A percentile compares a stretch with the other conserved stretches of the same genome.
phyloP scores from a whole-genome alignment of 2,329 filamentous ascomycete species.

The Metarhizium humberi region DNA sequence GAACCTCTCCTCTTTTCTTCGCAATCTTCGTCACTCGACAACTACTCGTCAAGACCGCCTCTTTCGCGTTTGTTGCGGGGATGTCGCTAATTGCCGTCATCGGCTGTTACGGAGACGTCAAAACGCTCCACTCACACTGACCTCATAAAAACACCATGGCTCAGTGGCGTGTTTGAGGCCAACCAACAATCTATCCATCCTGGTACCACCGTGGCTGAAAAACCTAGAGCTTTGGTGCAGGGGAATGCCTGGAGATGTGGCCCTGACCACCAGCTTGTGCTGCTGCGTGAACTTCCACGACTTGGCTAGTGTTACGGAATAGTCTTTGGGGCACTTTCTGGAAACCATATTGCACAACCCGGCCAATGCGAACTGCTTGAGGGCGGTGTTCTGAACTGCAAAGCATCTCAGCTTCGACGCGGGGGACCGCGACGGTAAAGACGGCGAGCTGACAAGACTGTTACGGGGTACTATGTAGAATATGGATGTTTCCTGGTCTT shows the following conservation, averaged over 20 bases:
- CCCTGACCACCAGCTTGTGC: neutral
- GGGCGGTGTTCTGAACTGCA: too few relatives aligned
- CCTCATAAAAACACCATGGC: neutral
- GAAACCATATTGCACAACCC: too few relatives aligned
- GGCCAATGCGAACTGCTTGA: too few relatives aligned
- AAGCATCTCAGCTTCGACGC: too few relatives aligned
- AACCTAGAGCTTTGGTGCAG: neutral
- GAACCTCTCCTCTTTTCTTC: too few relatives aligned
- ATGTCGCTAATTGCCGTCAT: neutral
- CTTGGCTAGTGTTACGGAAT: neutral
- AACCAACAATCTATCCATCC: neutral
- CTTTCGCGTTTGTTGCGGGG: neutral
- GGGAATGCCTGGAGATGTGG: neutral
- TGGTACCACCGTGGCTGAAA: too few relatives aligned
- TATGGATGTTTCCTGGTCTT: too few relatives aligned
- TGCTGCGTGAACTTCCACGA: neutral
- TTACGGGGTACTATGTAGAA: too few relatives aligned
- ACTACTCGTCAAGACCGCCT: neutral
- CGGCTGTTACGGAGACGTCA: neutral
- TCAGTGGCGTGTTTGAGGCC: neutral
- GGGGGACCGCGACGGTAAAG: too few relatives aligned
- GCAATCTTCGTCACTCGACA: neutral
- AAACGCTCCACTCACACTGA: neutral
- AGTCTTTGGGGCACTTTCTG: too few relatives aligned
- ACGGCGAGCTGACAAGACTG: too few relatives aligned